A percentile compares a stretch with the other conserved stretches of the same genome.
phyloP scores from a whole-genome alignment of 73 alveolate genomes.

The Diophrys sp. region DNA sequence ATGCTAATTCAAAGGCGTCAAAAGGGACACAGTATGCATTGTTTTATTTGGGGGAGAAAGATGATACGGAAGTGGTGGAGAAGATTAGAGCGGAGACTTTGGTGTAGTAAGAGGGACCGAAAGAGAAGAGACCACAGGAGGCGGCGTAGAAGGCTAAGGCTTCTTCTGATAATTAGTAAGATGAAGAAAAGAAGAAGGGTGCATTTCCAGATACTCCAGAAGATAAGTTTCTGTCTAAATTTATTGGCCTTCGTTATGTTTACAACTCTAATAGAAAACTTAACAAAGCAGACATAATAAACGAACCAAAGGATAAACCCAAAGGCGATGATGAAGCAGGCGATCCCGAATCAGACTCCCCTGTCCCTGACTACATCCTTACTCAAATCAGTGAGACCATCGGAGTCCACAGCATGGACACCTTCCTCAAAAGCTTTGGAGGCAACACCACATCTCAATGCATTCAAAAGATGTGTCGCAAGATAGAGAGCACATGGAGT shows the following conservation, averaged over 20 bases:
- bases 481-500: too few relatives aligned
- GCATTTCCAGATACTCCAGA: neutral
- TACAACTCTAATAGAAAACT: neutral
- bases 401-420: too few relatives aligned
- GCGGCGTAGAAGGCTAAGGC: too few relatives aligned
- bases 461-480: too few relatives aligned
- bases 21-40: neutral
- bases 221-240: slow-evolving; percentile 11
- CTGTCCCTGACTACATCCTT: too few relatives aligned
- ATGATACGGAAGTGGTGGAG: neutral
- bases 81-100: neutral
- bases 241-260: neutral
- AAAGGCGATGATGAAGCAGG: too few relatives aligned
- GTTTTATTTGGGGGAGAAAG: neutral
- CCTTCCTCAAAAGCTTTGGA: too few relatives aligned
- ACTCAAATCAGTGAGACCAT: too few relatives aligned
- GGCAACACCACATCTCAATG: too few relatives aligned
- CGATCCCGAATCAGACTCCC: too few relatives aligned
- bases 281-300: neutral
- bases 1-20: too few relatives aligned
- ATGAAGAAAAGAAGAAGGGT: neutral
- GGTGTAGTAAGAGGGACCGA: neutral
- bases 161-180: too few relatives aligned
- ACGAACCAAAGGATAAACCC: neutral
- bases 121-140: neutral